A percentile compares a stretch with the other conserved stretches of the same genome.
Conservation (phyloP, 495 filamentous ascomycete genomes). For the Podospora bellae-mahoneyi region DNA sequence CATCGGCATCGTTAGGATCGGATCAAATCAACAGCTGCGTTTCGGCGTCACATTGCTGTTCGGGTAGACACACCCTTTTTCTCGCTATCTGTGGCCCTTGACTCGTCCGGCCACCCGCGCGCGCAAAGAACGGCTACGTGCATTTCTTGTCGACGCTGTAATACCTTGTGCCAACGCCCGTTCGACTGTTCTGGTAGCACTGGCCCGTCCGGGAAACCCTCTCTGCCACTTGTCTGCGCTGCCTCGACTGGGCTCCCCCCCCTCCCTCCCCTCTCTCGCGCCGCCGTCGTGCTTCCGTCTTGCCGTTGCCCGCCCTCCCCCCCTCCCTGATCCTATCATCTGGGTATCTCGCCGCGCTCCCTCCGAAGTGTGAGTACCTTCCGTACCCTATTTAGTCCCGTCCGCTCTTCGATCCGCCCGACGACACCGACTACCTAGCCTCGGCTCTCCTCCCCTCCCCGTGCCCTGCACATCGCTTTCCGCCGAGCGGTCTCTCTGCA, state of each 20-base stretch:
- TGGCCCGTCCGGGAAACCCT: slow-evolving; percentile 12
- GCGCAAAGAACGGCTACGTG: slow-evolving; percentile 27
- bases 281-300: slow-evolving; percentile 7
- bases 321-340: slow-evolving; percentile 4
- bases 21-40: slow-evolving; percentile 14
- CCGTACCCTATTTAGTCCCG: slow-evolving; percentile 21
- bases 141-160: slow-evolving; percentile 30
- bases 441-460: slow-evolving; percentile 18
- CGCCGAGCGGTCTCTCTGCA: slow-evolving; percentile 28
- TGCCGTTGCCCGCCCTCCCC: not conserved
- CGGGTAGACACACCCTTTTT: slow-evolving; percentile 17
- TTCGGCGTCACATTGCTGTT: slow-evolving; percentile 26
- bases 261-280: slow-evolving; percentile 5
- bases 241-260: not conserved
- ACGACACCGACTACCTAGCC: slow-evolving; percentile 21
- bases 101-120: slow-evolving; percentile 20
- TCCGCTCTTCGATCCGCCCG: slow-evolving; percentile 21
- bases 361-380: slow-evolving; percentile 4
- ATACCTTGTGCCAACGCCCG: slow-evolving; percentile 30
- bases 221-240: slow-evolving; percentile 7
- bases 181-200: slow-evolving; percentile 12
- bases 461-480: slow-evolving; percentile 24
- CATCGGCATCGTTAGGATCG: not conserved
- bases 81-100: slow-evolving; percentile 12
- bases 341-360: slow-evolving; percentile 1